A percentile compares a stretch with the other conserved stretches of the same genome.
Conservation (phyloP, 2,329 filamentous ascomycete species). For the Apiospora malaysiana region DNA sequence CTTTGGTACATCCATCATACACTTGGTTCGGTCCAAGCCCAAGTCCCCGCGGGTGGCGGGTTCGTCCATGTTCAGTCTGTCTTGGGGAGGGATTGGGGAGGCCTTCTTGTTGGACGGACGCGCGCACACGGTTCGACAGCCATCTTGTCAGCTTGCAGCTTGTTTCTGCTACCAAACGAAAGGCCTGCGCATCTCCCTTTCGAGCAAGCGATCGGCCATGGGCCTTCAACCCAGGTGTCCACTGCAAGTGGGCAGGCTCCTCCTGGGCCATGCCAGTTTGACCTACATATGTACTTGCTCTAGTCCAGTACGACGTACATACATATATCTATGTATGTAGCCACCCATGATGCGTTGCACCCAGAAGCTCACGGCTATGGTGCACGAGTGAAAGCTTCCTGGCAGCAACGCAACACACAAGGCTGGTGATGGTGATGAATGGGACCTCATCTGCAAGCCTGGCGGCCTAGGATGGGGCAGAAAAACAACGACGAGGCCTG, state of each 20-base stretch:
- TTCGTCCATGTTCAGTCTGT: not conserved
- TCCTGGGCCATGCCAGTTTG: not conserved
- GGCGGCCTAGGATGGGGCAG: not conserved
- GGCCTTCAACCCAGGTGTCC: slow-evolving; percentile 9
- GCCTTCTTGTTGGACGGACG: slow-evolving; percentile 2
- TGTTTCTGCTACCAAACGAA: not conserved
- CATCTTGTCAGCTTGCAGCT: not conserved
- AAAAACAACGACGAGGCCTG: not conserved
- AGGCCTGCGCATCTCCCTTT: slow-evolving; percentile 12
- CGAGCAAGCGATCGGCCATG: slow-evolving; percentile 12
- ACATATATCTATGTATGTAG: no score
- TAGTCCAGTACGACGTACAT: slow-evolving; percentile 1
- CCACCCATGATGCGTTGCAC: not conserved
- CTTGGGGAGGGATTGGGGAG: not conserved
- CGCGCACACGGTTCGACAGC: not conserved
- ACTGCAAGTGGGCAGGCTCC: slow-evolving; percentile 9
- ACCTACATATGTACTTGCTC: slow-evolving; percentile 2
- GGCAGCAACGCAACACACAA: not conserved
- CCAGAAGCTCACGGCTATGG: not conserved
- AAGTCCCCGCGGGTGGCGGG: slow-evolving; percentile 1
- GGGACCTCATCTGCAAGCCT: not conserved
- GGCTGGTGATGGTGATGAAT: not conserved
- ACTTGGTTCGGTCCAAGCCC: not conserved
- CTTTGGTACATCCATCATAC: not conserved
- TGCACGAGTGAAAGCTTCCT: not conserved